A percentile compares a stretch with the other conserved stretches of the same genome.
Conservation (phyloP, 495 filamentous ascomycete species). For the Wilcoxina mikolae region DNA sequence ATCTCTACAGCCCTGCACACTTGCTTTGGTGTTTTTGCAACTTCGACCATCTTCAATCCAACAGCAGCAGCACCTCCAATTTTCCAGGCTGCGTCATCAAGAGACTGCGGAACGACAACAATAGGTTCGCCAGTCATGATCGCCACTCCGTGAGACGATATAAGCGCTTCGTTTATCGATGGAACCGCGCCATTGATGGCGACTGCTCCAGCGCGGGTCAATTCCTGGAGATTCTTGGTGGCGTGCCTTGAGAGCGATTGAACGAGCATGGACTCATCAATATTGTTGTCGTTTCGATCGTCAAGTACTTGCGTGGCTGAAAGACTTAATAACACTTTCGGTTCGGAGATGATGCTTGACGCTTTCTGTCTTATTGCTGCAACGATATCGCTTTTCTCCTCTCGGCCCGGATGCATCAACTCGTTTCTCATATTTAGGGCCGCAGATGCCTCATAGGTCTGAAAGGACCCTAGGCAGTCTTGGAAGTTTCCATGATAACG, state of each 20-base stretch:
- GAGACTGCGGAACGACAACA: slow-evolving; percentile 56
- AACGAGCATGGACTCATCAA: slow-evolving; percentile 58
- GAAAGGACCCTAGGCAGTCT: slow-evolving; percentile 87
- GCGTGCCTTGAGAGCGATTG: slow-evolving; percentile 62
- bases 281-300: slow-evolving; percentile 51
- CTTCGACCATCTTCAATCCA: slow-evolving; percentile 66
- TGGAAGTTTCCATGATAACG: slow-evolving; percentile 93
- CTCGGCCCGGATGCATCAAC: slow-evolving; percentile 74
- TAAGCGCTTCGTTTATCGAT: slow-evolving; percentile 75
- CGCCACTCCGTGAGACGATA: slow-evolving; percentile 59
- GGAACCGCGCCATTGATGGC: slow-evolving; percentile 80
- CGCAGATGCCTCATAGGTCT: slow-evolving; percentile 92
- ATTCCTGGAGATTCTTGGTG: slow-evolving; percentile 52
- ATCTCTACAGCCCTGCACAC: slow-evolving; percentile 67
- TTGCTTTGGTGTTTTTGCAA: slow-evolving; percentile 49
- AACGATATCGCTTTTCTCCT: slow-evolving; percentile 83
- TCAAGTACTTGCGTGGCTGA: slow-evolving; percentile 63
- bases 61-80: slow-evolving; percentile 76
- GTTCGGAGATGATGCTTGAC: slow-evolving; percentile 63
- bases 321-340: slow-evolving; percentile 70
- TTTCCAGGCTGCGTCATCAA: slow-evolving; percentile 89
- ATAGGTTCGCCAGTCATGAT: slow-evolving; percentile 76
- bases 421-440: slow-evolving; percentile 83
- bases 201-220: slow-evolving; percentile 60
- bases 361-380: slow-evolving; percentile 72